Evolutionary conservation across 345 rosid species (phyloP).

Genomic region (Raphanus sativus): DNA sequence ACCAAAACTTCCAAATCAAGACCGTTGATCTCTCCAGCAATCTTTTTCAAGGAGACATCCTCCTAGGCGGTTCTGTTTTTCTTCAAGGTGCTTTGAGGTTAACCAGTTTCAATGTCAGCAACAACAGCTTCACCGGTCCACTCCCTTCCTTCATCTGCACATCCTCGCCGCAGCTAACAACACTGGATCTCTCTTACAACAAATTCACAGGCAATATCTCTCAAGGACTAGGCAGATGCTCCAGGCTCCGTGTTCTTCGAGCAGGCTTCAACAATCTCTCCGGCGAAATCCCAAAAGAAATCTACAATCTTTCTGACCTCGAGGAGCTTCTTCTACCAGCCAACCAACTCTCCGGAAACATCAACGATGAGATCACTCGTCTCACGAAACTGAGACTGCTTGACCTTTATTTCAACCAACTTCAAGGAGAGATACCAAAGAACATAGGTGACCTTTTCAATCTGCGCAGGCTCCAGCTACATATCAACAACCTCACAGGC

Average conservation of each 20-base stretch:
- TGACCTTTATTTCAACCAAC: constrained; percentile 65
- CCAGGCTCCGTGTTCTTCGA: constrained; percentile 48
- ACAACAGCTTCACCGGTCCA: constrained; percentile 65
- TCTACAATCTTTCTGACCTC: constrained; percentile 53
- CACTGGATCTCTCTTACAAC: constrained; percentile 72
- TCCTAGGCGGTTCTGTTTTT: constrained; percentile 42
- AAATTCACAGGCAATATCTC: constrained; percentile 52
- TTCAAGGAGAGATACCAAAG: constrained; percentile 59
- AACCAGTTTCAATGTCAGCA: constrained; percentile 66
- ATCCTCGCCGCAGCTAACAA: constrained; percentile 38
- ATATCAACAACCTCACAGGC: constrained; percentile 69
- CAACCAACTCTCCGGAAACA: constrained; percentile 60
- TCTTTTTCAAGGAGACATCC: constrained; percentile 48
- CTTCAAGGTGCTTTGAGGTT: constrained; percentile 52
- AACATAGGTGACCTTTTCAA: constrained; percentile 58
- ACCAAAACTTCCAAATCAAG: constrained; percentile 37
- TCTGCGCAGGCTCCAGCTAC: constrained; percentile 61
- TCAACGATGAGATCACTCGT: constrained; percentile 44
- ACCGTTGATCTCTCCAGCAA: constrained; percentile 76
- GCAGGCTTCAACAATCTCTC: constrained; percentile 76
- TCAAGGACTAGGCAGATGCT: constrained; percentile 59
- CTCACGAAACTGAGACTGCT: constrained; percentile 56
- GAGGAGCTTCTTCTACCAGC: constrained; percentile 52
- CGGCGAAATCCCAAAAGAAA: constrained; percentile 64
- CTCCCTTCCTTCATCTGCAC: constrained; percentile 66